These are phyloP conservation scores for Aeminium ludgeri DNA, from an alignment of 495 filamentous ascomycete species.

Conservation along the genomic window DNA sequence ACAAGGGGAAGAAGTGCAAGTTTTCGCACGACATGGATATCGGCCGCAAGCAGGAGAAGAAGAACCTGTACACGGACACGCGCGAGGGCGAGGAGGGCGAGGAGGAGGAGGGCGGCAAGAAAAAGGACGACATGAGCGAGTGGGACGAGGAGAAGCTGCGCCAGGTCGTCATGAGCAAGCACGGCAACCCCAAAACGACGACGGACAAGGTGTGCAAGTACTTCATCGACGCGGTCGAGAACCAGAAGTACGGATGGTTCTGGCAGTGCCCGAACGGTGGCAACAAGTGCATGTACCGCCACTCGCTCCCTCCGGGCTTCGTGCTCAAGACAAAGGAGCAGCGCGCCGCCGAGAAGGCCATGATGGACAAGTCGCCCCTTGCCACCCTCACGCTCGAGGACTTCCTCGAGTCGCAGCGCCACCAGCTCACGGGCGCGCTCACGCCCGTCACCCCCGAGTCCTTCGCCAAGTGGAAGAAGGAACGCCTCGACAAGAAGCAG, in stretches of 20 bases:
- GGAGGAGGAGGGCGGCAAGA: constrained; percentile 58
- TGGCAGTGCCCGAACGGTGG: constrained; percentile 95
- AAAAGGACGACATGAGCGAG: constrained; percentile 79
- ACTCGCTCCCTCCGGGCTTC: constrained; percentile 91
- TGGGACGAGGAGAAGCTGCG: constrained; percentile 97
- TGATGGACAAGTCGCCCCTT: constrained; percentile 89
- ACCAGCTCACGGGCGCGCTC: constrained; percentile 75
- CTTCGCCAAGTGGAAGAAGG: constrained; percentile 92
- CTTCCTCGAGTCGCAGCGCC: constrained; percentile 85
- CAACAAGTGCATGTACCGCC: constrained; percentile 96
- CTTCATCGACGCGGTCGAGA: constrained; percentile 96
- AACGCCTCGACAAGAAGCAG: constrained; percentile 84
- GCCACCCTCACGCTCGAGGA: constrained; percentile 93
- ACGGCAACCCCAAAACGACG: constrained; percentile 87
- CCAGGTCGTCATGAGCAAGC: constrained; percentile 81
- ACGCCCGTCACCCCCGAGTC: constrained; percentile 85
- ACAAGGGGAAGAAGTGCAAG: constrained; percentile 96
- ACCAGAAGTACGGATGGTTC: constrained; percentile 98
- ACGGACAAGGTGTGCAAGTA: constrained; percentile 99
- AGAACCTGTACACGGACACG: constrained; percentile 75
- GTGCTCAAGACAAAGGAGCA: constrained; percentile 97
- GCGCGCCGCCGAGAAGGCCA: constrained; percentile 85
- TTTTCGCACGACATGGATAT: constrained; percentile 83
- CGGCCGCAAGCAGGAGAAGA: constrained; percentile 84
- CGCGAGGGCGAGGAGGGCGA: constrained; percentile 45